Evolutionary conservation across 2,329 filamentous ascomycete genomes (phyloP).

Genomic region (Alternaria postmessia): DNA sequence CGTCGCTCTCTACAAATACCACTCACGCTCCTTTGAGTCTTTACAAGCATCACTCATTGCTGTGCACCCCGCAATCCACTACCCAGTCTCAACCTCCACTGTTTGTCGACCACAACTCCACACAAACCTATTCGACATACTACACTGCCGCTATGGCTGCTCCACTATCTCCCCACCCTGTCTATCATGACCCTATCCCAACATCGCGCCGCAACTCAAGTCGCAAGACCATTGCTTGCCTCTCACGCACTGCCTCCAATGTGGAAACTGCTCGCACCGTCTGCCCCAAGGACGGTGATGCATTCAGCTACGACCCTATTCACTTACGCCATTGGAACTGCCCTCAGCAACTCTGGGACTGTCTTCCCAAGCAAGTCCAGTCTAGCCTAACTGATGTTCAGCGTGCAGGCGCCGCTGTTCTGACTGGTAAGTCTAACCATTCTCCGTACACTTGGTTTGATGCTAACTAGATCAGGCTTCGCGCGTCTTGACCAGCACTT

Average conservation of each 20-base stretch:
- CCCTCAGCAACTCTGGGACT: conserved; percentile 47
- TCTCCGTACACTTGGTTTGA: conserved; percentile 12
- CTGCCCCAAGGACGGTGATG: conserved; percentile 48
- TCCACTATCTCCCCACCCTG: conserved; percentile 27
- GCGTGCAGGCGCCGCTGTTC: conserved; percentile 56
- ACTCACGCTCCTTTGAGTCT: conserved; percentile 25
- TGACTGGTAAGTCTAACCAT: conserved; percentile 48
- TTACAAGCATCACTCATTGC: conserved; percentile 11
- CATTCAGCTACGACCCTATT: conserved; percentile 48
- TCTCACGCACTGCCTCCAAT: conserved; percentile 30
- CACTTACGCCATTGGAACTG: conserved; percentile 52
- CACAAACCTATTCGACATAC: conserved; percentile 12
- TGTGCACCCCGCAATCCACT: conserved; percentile 3
- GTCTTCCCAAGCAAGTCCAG: conserved; percentile 48
- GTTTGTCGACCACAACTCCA: conserved; percentile 14
- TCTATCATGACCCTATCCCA: conserved; percentile 31
- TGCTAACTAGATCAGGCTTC: conserved; percentile 35
- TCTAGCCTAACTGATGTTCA: conserved; percentile 49
- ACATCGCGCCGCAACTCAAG: conserved; percentile 39
- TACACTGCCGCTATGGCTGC: conserved; percentile 30
- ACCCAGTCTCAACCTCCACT: conserved; percentile 12
- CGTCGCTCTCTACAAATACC: conserved; percentile 29
- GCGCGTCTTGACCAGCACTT: conserved; percentile 43
- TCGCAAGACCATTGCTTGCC: conserved; percentile 37
- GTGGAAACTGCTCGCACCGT: conserved; percentile 41